Evolutionary conservation across 192 early-diverging fungal genomes (phyloP), one percentile per base, ranked within the genome.

Genomic region (Lunasporangiospora selenospora): DNA sequence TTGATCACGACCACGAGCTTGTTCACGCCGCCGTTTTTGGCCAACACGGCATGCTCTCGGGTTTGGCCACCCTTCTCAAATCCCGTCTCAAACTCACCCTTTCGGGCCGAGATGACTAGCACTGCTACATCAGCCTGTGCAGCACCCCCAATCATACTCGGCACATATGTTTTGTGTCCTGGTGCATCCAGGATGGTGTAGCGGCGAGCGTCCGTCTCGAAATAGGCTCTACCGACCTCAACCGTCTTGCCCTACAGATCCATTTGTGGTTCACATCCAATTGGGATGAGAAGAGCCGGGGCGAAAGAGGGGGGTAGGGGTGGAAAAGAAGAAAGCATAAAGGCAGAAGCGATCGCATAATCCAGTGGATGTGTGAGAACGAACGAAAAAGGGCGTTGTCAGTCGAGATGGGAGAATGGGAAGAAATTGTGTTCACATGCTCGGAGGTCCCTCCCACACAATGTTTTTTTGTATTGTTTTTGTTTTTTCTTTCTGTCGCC

Each of bases 121-220:
- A 98, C 88, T 46, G 90, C 97, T 7, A 97, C 80, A 63, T 98
- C 97, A n/a, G 95, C 95, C 77, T 98, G 97, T 8, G 94, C 87
- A 10, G 95, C 97, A 51, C 95, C 97, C 38, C 85, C 82, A 49
- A 98, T 90, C 97, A 98, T 98, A 75, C 85, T 91, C 6, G 95
- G 95, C 4, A 98, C 94, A 82, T 86, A 98, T 77, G 88, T 95
- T 79, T 97, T 97, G 83, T 98, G 97, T 9, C 97, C 97, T 21
- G 97, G 97, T 1, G 97, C 97, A 76, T 98, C 97, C n/a, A 98
- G 75, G 46, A 97, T 95, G n/a, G 97, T 97, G 77, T 95, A 98
- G 42, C 92, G 86, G 34, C 95, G 90, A 67, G 90, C 93, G 32
- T 88, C 84, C 7, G 97, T 97, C 79, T 97, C 95, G 80, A 98